Evolutionary conservation across 2,329 filamentous ascomycete species (phyloP).

Genomic region (Trichoderma sp.): DNA sequence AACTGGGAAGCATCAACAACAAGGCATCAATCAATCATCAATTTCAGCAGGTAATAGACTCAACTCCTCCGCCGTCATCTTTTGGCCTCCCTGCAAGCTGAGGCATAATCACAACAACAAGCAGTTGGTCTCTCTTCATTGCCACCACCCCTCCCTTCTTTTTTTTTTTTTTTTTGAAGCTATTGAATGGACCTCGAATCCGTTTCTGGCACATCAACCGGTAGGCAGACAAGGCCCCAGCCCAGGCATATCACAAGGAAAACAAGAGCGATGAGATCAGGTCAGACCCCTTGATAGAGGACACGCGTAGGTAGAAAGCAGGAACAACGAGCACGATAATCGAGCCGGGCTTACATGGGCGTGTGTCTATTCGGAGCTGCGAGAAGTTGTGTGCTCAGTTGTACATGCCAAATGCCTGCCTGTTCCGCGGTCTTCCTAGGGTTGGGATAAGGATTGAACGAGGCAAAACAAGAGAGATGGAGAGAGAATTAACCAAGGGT

Average conservation of each 20-base stretch:
- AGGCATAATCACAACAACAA: neutral
- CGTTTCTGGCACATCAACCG: neutral
- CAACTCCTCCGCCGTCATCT: neutral
- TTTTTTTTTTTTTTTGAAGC: neutral
- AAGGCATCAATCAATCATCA: neutral
- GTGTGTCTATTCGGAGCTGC: neutral
- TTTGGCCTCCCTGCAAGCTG: neutral
- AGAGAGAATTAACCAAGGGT: neutral
- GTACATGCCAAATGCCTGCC: neutral
- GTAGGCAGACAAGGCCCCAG: constrained; percentile 3
- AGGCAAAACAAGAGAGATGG: neutral
- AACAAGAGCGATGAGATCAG: neutral
- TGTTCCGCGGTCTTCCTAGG: neutral
- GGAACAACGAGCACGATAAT: constrained; percentile 1
- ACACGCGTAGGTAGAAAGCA: neutral
- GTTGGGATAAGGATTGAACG: neutral
- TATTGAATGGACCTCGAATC: constrained; percentile 17
- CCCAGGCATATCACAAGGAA: neutral
- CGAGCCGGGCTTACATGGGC: constrained; percentile 15
- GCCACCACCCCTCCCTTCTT: neutral
- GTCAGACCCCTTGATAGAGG: neutral
- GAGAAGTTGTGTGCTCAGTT: constrained; percentile 17
- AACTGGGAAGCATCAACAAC: neutral
- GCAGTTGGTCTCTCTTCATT: neutral
- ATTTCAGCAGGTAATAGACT: neutral